These are phyloP conservation scores for Musa beccarii DNA, from an alignment of 176 grass and related monocot species.

Conservation along the genomic window DNA sequence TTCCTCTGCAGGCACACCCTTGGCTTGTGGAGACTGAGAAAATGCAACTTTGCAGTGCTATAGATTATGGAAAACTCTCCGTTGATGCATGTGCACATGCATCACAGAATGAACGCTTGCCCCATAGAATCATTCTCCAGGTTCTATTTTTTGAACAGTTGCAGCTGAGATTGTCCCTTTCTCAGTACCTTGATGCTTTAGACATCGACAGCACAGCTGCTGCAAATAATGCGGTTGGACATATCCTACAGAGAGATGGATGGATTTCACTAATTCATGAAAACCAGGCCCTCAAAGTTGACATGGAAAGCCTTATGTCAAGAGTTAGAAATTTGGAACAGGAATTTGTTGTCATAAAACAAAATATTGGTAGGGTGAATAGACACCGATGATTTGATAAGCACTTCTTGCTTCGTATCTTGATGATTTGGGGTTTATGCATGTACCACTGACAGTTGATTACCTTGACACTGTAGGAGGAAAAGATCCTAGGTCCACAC, in stretches of 20 bases:
- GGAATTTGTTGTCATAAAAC: not conserved
- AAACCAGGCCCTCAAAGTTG: slow-evolving; percentile 5
- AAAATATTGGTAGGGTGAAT: not conserved
- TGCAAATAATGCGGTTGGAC: not conserved
- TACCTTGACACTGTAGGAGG: not conserved
- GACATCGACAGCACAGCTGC: not conserved
- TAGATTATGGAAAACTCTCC: slow-evolving; percentile 15
- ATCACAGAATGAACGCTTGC: slow-evolving; percentile 16
- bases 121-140: slow-evolving; percentile 11
- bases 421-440: not conserved
- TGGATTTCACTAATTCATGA: slow-evolving; percentile 18
- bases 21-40: slow-evolving; percentile 14
- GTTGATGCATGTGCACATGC: slow-evolving; percentile 17
- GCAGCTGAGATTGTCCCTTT: slow-evolving; percentile 1
- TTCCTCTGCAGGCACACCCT: slow-evolving; percentile 8
- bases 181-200: not conserved
- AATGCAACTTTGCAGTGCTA: slow-evolving; percentile 9
- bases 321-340: slow-evolving; percentile 6
- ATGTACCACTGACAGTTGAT: not conserved
- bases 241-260: slow-evolving; percentile 4
- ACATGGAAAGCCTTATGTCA: not conserved
- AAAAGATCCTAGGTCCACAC: not conserved
- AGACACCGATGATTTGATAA: not conserved
- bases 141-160: slow-evolving; percentile 21
- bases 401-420: not conserved